Evolutionary conservation across 192 early-diverging fungal genomes (phyloP).

Genomic region (Backusella psychrophila): DNA sequence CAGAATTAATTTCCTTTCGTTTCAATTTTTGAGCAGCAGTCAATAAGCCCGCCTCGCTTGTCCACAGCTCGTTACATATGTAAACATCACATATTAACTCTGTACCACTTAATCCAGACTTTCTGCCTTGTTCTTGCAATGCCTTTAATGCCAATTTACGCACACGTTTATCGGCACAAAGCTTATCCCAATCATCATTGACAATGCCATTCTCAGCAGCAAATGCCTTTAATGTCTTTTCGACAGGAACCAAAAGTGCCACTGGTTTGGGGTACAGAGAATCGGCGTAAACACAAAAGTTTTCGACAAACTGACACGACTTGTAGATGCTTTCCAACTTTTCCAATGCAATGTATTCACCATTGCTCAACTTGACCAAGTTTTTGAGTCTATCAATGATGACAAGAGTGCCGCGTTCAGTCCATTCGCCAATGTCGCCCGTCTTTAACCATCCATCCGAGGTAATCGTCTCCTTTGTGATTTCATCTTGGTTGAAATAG

Average conservation of each 20-base stretch:
- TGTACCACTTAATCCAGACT: conserved; percentile 64
- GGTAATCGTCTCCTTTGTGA: conserved; percentile 66
- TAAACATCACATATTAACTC: conserved; percentile 74
- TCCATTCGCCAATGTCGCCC: conserved; percentile 89
- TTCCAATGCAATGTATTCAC: conserved; percentile 94
- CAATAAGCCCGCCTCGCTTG: conserved; percentile 70
- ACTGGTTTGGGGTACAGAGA: conserved; percentile 68
- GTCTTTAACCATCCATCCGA: conserved; percentile 85
- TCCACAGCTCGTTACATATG: conserved; percentile 83
- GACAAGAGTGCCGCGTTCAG: conserved; percentile 66
- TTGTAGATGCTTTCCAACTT: conserved; percentile 91
- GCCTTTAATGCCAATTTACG: conserved; percentile 43
- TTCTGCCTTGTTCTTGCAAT: conserved; percentile 53
- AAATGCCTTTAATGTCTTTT: conserved; percentile 51
- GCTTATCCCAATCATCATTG: conserved; percentile 41
- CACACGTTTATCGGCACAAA: conserved; percentile 57
- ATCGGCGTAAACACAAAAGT: conserved; percentile 77
- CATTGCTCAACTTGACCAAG: conserved; percentile 87
- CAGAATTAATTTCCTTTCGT: conserved; percentile 70
- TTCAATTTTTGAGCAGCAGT: conserved; percentile 95
- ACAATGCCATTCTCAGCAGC: conserved; percentile 43
- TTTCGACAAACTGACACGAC: conserved; percentile 64
- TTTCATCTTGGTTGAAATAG: conserved; percentile 72
- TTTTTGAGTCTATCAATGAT: conserved; percentile 95
- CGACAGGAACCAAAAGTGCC: conserved; percentile 70